Evolutionary conservation across 169 alveolate species (phyloP).

Genomic region (Cryptosporidium baileyi): DNA sequence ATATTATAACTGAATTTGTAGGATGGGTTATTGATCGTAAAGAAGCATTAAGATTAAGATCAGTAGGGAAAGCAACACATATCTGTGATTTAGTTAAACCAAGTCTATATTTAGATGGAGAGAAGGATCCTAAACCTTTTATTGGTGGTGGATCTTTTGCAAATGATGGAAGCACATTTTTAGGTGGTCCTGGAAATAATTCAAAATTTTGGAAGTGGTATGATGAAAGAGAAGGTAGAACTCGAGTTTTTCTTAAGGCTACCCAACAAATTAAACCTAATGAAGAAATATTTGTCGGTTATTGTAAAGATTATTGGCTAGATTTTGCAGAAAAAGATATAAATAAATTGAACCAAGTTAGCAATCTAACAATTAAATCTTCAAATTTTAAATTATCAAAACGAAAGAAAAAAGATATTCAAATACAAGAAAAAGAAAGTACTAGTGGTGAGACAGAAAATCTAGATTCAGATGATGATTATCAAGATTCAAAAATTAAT

Average conservation of each 20-base stretch:
- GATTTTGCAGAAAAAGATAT: slow-evolving; percentile 67
- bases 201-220: slow-evolving; percentile 75
- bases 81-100: slow-evolving; percentile 76
- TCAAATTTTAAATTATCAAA: not conserved
- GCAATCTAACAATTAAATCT: not conserved
- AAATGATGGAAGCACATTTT: slow-evolving; percentile 75
- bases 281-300: slow-evolving; percentile 76
- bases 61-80: slow-evolving; percentile 75
- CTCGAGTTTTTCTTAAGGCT: slow-evolving; percentile 76
- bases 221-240: slow-evolving; percentile 76
- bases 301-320: slow-evolving; percentile 74
- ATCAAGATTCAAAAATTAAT: too few relatives aligned
- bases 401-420: not conserved
- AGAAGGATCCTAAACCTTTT: slow-evolving; percentile 72
- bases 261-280: slow-evolving; percentile 70
- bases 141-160: slow-evolving; percentile 79
- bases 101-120: slow-evolving; percentile 75
- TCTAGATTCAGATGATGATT: too few relatives aligned
- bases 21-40: slow-evolving; percentile 77
- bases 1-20: slow-evolving; percentile 75
- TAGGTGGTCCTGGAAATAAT: slow-evolving; percentile 78
- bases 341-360: not conserved
- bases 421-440: not conserved
- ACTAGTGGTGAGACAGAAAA: not conserved
- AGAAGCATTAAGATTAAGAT: slow-evolving; percentile 72